phyloP scores from a whole-genome alignment of 164 flowering plant genomes.

The grape (Vitis vinifera) region ASM3070453v1 NC_081821.1:4819001-4819500 shows the following conservation, averaged over 20 bases:
- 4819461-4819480: no score
- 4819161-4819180: conserved; percentile 94
- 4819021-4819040: conserved; percentile 1
- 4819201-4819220: neutral
- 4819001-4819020: neutral
- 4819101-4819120: conserved; percentile 65
- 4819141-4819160: conserved; percentile 96
- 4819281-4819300: no score
- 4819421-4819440: no score
- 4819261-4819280: no score
- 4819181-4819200: conserved; percentile 52
- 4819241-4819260: neutral
- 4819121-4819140: conserved; percentile 73
- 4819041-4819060: conserved; percentile 35
- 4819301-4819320: no score
- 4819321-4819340: no score
- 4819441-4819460: no score
- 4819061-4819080: conserved; percentile 82
- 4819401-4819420: no score
- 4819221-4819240: neutral
- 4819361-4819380: no score
- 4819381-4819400: no score
- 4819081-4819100: conserved; percentile 76
- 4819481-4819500: no score
- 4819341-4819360: no score